Percentiles rank a stretch among this genome's conserved stretches.
Evolutionary conservation across 176 grass and related monocot genomes (phyloP).

Genomic region (Oryza longistaminata): DNA sequence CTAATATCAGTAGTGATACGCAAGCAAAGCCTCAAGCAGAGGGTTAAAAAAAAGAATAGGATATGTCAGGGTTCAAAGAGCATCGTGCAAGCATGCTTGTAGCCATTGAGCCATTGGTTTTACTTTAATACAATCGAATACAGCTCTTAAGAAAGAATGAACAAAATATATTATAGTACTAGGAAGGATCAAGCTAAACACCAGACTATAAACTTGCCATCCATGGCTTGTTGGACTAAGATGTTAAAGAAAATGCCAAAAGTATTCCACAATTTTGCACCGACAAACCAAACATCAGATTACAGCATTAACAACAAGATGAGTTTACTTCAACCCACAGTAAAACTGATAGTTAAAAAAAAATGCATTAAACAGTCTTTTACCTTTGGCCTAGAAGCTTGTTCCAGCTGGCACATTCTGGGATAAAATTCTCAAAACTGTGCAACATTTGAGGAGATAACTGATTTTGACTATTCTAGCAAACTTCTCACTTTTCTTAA

Average conservation of each 20-base stretch:
- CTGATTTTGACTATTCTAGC: constrained; percentile 59
- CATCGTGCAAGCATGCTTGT: background rate
- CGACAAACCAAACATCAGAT: background rate
- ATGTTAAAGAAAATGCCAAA: constrained; percentile 10
- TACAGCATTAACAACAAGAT: background rate
- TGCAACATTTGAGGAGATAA: constrained; percentile 82
- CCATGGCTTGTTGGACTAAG: constrained; percentile 5
- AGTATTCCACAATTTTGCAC: background rate
- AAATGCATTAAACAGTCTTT: background rate
- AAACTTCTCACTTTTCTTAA: constrained; percentile 59
- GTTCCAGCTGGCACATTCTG: constrained; percentile 72
- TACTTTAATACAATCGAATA: constrained; percentile 1
- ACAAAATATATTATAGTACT: background rate
- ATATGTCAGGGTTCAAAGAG: background rate
- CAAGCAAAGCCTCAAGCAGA: background rate
- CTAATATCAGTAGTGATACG: background rate
- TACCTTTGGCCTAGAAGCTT: constrained; percentile 77
- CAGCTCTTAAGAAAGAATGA: background rate
- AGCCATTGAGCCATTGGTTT: background rate
- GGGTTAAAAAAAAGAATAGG: background rate
- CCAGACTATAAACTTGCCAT: background rate
- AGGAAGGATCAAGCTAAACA: background rate
- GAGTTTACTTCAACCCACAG: background rate
- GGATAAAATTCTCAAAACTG: constrained; percentile 77
- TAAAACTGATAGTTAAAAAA: constrained; percentile 10